Evolutionary conservation across 805 yeast genomes (phyloP).

Genomic region (Saccharomycopsis sp.): DNA sequence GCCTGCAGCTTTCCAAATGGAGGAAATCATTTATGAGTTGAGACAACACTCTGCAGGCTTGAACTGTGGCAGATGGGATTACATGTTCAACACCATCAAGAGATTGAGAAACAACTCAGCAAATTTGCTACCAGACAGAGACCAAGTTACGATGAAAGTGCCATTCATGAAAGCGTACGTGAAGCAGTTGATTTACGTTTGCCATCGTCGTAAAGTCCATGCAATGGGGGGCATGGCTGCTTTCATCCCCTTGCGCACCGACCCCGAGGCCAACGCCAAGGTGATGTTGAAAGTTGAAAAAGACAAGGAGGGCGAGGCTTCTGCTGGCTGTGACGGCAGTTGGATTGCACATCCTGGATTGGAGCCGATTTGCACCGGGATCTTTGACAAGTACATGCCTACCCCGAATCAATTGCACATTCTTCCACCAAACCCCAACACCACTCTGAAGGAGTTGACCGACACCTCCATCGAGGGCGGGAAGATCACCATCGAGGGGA

Average conservation of each 20-base stretch:
- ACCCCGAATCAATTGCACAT: conserved; percentile 66
- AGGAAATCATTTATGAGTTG: conserved; percentile 70
- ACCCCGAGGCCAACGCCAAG: conserved; percentile 48
- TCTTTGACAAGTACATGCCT: conserved; percentile 69
- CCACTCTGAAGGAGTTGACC: conserved; percentile 49
- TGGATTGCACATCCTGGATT: conserved; percentile 88
- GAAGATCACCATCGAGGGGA: conserved; percentile 60
- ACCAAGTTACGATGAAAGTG: conserved; percentile 69
- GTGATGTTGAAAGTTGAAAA: conserved; percentile 67
- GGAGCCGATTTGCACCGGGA: conserved; percentile 61
- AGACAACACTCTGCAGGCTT: conserved; percentile 72
- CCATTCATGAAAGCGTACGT: conserved; percentile 79
- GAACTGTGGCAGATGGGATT: conserved; percentile 88
- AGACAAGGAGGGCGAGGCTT: conserved; percentile 70
- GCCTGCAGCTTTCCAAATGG: conserved; percentile 83
- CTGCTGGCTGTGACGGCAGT: conserved; percentile 78
- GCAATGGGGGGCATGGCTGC: conserved; percentile 94
- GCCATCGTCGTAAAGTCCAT: conserved; percentile 73
- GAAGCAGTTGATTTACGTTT: conserved; percentile 58
- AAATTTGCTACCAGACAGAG: conserved; percentile 69
- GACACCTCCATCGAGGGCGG: conserved; percentile 57
- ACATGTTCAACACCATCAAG: conserved; percentile 73
- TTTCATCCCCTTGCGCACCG: conserved; percentile 71
- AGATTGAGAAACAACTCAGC: conserved; percentile 59
- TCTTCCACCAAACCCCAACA: conserved; percentile 28